Evolutionary conservation across 2,329 filamentous ascomycete species (phyloP).

Genomic region (Fusarium paranaense): DNA sequence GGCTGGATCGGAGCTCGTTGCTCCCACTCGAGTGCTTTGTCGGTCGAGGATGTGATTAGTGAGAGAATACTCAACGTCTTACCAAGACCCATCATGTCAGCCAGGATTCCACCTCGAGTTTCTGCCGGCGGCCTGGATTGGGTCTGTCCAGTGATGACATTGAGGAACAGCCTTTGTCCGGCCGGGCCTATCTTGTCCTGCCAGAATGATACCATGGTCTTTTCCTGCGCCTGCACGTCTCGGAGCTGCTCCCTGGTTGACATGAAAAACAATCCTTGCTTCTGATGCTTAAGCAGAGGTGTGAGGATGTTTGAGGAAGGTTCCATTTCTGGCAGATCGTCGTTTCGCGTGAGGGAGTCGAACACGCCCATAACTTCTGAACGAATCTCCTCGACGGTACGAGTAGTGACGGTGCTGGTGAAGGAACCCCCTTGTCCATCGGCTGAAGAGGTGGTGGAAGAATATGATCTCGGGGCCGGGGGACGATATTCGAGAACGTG

Average conservation of each 20-base stretch:
- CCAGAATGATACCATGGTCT: conserved; percentile 81
- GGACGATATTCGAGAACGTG: conserved; percentile 67
- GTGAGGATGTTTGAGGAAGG: conserved; percentile 72
- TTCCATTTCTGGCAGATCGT: conserved; percentile 81
- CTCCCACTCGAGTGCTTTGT: conserved; percentile 73
- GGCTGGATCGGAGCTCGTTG: conserved; percentile 63
- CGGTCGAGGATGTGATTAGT: conserved; percentile 74
- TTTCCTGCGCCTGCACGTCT: conserved; percentile 67
- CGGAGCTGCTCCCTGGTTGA: conserved; percentile 77
- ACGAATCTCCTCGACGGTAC: conserved; percentile 87
- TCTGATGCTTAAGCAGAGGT: conserved; percentile 84
- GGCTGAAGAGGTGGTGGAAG: conserved; percentile 27
- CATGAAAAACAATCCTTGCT: conserved; percentile 91
- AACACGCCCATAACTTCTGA: conserved; percentile 89
- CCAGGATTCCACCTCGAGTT: conserved; percentile 78
- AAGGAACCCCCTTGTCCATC: conserved; percentile 43
- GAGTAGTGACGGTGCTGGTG: conserved; percentile 52
- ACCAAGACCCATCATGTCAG: conserved; percentile 90
- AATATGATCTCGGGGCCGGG: conserved; percentile 50
- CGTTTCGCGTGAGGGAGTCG: conserved; percentile 80
- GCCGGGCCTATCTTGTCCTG: conserved; percentile 64
- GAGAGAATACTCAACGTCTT: conserved; percentile 90
- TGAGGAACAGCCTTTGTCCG: conserved; percentile 74
- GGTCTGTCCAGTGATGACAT: conserved; percentile 84
- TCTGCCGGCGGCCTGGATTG: conserved; percentile 71